Percentiles rank a stretch among this genome's conserved stretches.
Evolutionary conservation across 768 basidiomycete species (phyloP).

Genomic region (Cystobasidium tubakii): DNA sequence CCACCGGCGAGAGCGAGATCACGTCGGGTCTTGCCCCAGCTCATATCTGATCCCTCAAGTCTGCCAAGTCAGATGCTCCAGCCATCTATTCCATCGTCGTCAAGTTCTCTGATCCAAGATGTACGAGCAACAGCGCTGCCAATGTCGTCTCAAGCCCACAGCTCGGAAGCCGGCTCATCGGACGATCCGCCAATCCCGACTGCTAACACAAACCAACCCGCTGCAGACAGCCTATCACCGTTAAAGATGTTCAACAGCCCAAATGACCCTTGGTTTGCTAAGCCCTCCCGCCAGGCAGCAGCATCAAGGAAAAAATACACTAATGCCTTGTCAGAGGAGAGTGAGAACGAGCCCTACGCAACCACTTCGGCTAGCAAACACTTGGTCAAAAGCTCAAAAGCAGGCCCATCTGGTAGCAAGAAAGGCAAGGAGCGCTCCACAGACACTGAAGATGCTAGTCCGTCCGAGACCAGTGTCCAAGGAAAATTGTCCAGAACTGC

Average conservation of each 20-base stretch:
- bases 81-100: not conserved
- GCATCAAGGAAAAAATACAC: not conserved
- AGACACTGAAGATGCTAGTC: not conserved
- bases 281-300: not conserved
- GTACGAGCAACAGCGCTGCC: not conserved
- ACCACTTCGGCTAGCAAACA: not conserved
- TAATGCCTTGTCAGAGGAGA: not conserved
- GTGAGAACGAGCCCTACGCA: not conserved
- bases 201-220: not conserved
- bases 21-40: not conserved
- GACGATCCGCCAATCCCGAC: too few species aligned
- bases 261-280: not conserved
- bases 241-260: not conserved
- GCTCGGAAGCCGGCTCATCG: not conserved
- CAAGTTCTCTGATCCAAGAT: not conserved
- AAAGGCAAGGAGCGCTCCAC: not conserved
- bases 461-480: not conserved
- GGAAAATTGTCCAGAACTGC: not conserved
- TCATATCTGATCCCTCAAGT: not conserved
- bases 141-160: not conserved
- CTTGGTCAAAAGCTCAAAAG: not conserved
- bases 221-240: not conserved
- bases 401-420: not conserved
- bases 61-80: not conserved
- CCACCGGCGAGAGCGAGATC: not conserved